These are phyloP conservation scores for Lentithecium fluviatile DNA, from an alignment of 495 filamentous ascomycete species.

Conservation along the genomic window DNA sequence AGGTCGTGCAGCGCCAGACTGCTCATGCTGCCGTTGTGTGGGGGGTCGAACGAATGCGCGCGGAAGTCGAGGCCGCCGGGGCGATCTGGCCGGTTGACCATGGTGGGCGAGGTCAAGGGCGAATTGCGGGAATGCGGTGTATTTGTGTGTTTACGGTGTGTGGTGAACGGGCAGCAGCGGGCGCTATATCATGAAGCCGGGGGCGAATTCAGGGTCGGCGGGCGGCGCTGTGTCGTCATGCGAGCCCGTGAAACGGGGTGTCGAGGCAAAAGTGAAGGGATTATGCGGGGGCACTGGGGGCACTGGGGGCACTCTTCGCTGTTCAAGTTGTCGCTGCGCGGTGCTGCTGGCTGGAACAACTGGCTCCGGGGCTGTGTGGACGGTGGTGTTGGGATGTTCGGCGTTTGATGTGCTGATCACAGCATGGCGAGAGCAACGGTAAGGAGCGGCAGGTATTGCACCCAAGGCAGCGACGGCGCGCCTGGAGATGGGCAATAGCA, in stretches of 20 bases:
- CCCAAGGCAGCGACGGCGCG: neutral
- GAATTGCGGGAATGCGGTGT: neutral
- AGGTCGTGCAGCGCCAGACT: constrained; percentile 35
- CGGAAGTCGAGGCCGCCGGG: constrained; percentile 33
- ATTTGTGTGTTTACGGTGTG: no score
- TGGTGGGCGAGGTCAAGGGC: constrained; percentile 2
- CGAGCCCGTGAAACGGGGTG: constrained; percentile 22
- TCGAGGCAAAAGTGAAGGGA: constrained; percentile 27
- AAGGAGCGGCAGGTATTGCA: constrained; percentile 9
- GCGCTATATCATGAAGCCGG: no score
- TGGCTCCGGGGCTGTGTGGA: no score
- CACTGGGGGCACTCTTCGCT: no score
- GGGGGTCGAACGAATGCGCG: constrained; percentile 28
- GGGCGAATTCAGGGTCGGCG: constrained; percentile 2
- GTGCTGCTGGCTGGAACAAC: no score
- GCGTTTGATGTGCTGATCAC: neutral
- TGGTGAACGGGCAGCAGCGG: neutral
- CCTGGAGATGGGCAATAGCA: no score
- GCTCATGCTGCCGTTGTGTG: constrained; percentile 9
- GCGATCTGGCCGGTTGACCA: constrained; percentile 30
- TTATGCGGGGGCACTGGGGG: constrained; percentile 22
- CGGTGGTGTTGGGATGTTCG: neutral
- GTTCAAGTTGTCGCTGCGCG: no score
- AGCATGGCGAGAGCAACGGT: neutral
- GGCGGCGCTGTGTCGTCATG: constrained; percentile 21